Base-by-base conservation (phyloP, 352 stramenopile genomes). In the Paralagenidium karlingii region DNA sequence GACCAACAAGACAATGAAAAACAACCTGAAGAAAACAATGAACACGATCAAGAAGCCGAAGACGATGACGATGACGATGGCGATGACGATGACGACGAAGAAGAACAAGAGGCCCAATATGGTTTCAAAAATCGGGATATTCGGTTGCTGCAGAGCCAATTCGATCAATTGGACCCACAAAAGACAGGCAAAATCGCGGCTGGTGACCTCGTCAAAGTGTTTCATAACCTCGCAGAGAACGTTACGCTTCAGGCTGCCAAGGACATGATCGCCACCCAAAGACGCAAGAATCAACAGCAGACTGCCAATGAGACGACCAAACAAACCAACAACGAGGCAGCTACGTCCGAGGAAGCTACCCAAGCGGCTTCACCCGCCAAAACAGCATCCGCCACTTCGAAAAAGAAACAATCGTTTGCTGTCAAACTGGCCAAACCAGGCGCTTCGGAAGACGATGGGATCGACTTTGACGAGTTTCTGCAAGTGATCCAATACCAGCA, bases 391-490 rank as follows among this genome's bases (percentile, higher is more conserved):
- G n/a, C n/a, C n/a, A n/a, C n/a, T n/a, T n/a, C n/a, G n/a, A n/a
- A n/a, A n/a, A n/a, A n/a, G n/a, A n/a, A n/a, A n/a, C n/a, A n/a
- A n/a, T n/a, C n/a, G n/a, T n/a, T n/a, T n/a, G n/a, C n/a, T n/a
- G n/a, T n/a, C n/a, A n/a, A n/a, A n/a, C n/a, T n/a, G n/a, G n/a
- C n/a, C n/a, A n/a, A n/a, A n/a, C n/a, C n/a, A n/a, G n/a, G n/a
- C n/a, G n/a, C n/a, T n/a, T n/a, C n/a, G n/a, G n/a, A n/a, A n/a
- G n/a, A n/a, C n/a, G n/a, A n/a, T n/a, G 61, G 82, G 15, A 63
- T 87, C 15, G 65, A 79, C 18, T 78, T 87, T 22, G 58, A 80
- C 8, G 67, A 83, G 43, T 87, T 84, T 37, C 45, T 83, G 8
- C 40, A 59, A 32, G 61, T 87, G 5, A 29, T 87, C 13, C 50